Base-by-base conservation (phyloP, 768 basidiomycete species). In the Phaeotremella fagi region DNA sequence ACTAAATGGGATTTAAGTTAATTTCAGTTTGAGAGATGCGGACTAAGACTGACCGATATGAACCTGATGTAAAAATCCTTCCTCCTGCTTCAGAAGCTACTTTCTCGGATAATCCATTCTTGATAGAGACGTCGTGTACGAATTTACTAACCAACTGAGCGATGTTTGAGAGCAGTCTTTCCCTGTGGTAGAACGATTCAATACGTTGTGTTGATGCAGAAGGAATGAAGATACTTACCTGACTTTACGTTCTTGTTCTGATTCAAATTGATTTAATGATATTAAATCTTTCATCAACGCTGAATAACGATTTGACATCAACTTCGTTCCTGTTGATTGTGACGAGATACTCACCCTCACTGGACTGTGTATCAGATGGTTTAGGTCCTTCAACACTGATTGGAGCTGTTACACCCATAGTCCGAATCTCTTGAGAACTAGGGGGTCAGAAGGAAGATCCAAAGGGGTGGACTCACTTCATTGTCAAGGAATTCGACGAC, bases 21-120 rank as follows among this genome's bases (percentile, higher is more conserved):
- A n/a, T n/a, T n/a, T n/a, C n/a, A n/a, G n/a, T n/a, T n/a, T n/a
- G n/a, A n/a, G n/a, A n/a, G n/a, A n/a, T n/a, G n/a, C n/a, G n/a
- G n/a, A 16, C 50, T 22, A 14, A 23, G 27, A 55, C 71, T 41
- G 20, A 74, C 75, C 75, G 86, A 79, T 97, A 98, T 47, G 92
- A 97, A 36, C 95, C 95, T 75, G 94, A 99, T 5, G 95, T 98
- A 75, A 90, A 99, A 72, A 99, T 98, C 79, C 98, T 94, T 60
- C 92, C 95, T 47, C 95, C 95, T 7, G 95, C 90, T 44, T 88
- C 85, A 47, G 77, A 82, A 7, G 94, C 92, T 1, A 89, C 86
- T 18, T 85, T 76, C 59, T 97, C 91, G 26, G 91, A 92, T 42
- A 94, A 78, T 5, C 94, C 94, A 35, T 81, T 82, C 38, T 82